Evolutionary conservation across 129 eudicot species (phyloP).

Genomic region (Chrysanthemum seticuspe): DNA sequence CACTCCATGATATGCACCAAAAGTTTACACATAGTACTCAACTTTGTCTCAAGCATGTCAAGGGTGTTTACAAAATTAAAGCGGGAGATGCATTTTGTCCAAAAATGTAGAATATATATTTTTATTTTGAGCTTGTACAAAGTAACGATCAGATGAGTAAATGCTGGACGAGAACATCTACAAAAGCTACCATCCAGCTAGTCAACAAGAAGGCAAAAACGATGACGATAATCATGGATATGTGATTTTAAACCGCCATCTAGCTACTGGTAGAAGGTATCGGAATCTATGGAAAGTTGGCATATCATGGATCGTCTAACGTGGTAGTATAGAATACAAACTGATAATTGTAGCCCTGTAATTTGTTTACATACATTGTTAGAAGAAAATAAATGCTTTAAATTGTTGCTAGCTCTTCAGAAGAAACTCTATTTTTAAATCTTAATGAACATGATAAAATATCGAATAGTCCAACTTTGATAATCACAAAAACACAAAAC

Average conservation of each 20-base stretch:
- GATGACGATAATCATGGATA: conserved; percentile 4
- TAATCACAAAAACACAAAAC: background rate
- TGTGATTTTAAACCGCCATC: conserved; percentile 7
- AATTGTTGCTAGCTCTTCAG: conserved; percentile 14
- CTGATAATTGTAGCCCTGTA: conserved; percentile 32
- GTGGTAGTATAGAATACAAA: conserved; percentile 31
- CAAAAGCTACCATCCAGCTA: conserved; percentile 17
- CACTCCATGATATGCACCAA: conserved; percentile 40
- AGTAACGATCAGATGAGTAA: conserved; percentile 17
- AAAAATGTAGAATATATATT: conserved; percentile 21
- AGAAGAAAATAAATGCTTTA: conserved; percentile 22
- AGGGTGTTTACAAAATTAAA: background rate
- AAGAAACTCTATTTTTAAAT: conserved; percentile 10
- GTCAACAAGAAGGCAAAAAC: conserved; percentile 24
- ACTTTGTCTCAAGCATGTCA: background rate
- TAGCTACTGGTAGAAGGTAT: conserved; percentile 8
- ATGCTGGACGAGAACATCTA: conserved; percentile 4
- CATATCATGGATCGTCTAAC: conserved; percentile 12
- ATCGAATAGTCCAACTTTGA: conserved; percentile 6
- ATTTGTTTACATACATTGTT: conserved; percentile 39
- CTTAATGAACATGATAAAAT: background rate
- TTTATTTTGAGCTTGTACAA: conserved; percentile 20
- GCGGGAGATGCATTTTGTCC: conserved; percentile 25
- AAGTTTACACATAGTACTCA: conserved; percentile 16
- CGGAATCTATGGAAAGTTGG: background rate